phyloP scores from a whole-genome alignment of 495 filamentous ascomycete genomes.

The Glarea lozoyensis region DNA sequence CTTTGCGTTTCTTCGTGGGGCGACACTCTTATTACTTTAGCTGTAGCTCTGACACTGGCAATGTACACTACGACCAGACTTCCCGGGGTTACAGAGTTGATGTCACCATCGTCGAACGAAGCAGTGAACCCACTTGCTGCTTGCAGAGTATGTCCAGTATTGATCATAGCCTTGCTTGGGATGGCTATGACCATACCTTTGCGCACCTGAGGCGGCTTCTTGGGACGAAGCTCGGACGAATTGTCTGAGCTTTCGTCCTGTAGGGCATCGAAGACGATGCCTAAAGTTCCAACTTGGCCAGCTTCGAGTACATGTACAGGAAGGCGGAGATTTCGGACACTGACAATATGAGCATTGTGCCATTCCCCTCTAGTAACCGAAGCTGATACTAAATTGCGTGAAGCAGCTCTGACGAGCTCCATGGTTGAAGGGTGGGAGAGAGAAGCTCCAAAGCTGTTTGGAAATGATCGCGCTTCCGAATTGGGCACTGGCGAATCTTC shows the following conservation, averaged over 20 bases:
- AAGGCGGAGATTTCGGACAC: conserved; percentile 78
- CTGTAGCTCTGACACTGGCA: conserved; percentile 75
- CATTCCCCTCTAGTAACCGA: conserved; percentile 52
- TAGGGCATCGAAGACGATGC: conserved; percentile 50
- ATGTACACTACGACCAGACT: conserved; percentile 72
- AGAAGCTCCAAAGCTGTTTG: conserved; percentile 16
- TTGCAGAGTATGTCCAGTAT: conserved; percentile 38
- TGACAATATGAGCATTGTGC: conserved; percentile 70
- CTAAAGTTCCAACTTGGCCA: conserved; percentile 88
- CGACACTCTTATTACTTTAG: conserved; percentile 47
- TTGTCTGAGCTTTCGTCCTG: conserved; percentile 13
- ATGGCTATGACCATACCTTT: conserved; percentile 78
- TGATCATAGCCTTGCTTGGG: conserved; percentile 39
- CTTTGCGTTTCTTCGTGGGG: conserved; percentile 8
- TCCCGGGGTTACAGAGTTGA: conserved; percentile 30
- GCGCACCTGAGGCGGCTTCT: conserved; percentile 43
- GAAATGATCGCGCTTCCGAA: conserved; percentile 8
- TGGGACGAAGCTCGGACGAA: conserved; percentile 7
- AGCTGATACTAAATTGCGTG: conserved; percentile 31
- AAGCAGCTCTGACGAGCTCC: conserved; percentile 31
- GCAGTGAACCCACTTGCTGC: conserved; percentile 47
- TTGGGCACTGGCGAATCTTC: conserved; percentile 16
- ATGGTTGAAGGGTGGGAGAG: conserved; percentile 33
- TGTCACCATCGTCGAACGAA: conserved; percentile 30
- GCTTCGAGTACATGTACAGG: conserved; percentile 67